A percentile compares a stretch with the other conserved stretches of the same genome.
Evolutionary conservation across 805 yeast genomes (phyloP).

Genomic region (Teunomyces aglyptinius): DNA sequence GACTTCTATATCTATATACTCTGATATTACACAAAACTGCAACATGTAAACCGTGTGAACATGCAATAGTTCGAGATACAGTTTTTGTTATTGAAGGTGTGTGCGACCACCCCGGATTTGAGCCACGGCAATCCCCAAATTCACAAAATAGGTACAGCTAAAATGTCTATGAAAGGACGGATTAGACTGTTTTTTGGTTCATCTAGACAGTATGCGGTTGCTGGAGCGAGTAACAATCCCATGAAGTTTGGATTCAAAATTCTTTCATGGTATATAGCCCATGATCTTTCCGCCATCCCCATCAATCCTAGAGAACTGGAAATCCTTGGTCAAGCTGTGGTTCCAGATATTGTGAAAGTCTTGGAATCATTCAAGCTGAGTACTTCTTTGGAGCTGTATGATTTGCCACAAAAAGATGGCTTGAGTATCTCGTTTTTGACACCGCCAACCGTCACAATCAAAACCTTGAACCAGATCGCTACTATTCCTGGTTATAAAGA

Average conservation of each 20-base stretch:
- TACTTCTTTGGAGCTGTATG: conserved; percentile 21
- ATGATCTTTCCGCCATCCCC: conserved; percentile 59
- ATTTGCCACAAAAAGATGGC: conserved; percentile 37
- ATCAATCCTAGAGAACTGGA: conserved; percentile 56
- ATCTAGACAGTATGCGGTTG: conserved; percentile 55
- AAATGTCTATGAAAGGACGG: conserved; percentile 38
- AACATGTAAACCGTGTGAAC: not conserved
- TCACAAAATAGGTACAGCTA: not conserved
- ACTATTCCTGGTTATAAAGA: conserved; percentile 38
- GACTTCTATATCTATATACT: not conserved
- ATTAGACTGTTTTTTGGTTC: conserved; percentile 51
- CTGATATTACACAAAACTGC: not conserved
- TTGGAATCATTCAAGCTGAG: conserved; percentile 18
- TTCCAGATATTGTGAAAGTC: conserved; percentile 27
- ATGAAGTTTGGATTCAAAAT: conserved; percentile 70
- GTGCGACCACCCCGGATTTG: not conserved
- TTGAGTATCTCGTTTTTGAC: conserved; percentile 68
- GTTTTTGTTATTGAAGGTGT: not conserved
- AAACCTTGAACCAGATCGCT: conserved; percentile 34
- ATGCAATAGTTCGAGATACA: not conserved
- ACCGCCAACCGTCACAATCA: conserved; percentile 59
- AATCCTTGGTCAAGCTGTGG: conserved; percentile 46
- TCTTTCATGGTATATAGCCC: conserved; percentile 61
- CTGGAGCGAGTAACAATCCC: conserved; percentile 69
- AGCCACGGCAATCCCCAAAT: not conserved